Base-by-base conservation (phyloP, 768 basidiomycete genomes). In the Hericium erinaceus region DNA sequence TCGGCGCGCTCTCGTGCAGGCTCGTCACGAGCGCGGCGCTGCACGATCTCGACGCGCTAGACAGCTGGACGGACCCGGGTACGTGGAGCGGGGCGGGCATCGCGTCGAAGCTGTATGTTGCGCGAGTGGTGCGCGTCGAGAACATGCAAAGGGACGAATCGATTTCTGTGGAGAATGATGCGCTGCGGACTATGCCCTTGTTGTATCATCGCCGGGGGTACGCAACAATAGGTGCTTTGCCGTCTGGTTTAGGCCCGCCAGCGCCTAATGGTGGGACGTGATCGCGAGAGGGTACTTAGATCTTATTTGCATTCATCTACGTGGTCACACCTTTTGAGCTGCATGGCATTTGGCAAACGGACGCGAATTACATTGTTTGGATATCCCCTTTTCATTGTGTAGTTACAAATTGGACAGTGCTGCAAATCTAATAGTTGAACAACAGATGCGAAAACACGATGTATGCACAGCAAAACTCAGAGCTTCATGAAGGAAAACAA, bases 401-500 rank as follows among this genome's bases (percentile, higher is more conserved):
- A 33, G 44, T n/a, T 46, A n/a, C 44, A 46, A 46, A 46, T 46
- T 16, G 44, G 44, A 33, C 33, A 33, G 6, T 33, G 33, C 33
- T 33, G 33, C 33, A 33, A 6, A 33, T 33, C 33, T 33, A 33
- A 33, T 46, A 20, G 16, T 18, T 10, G 20, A 46, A 46, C 44
- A 46, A 46, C 44, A 46, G 7, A 46, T 46, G 44, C n/a, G 10
- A n/a, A 46, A 33, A 33, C 33, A 33, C 9, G 33, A 33, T 33
- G 33, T 4, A 20, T 46, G 10, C 44, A 46, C 16, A 46, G 44
- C 44, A 46, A 46, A 46, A 16, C 8, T 70, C 66, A 85, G 52
- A 83, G 33, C 63, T 81, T 87, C 83, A 95, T 87, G 66, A 84
- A 87, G 33, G 88, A 84, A 72, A 99, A 98, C 54, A 99, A 73